Conservation (phyloP, 441 rosid genomes). For the Hypseocharis bilobata region DNA sequence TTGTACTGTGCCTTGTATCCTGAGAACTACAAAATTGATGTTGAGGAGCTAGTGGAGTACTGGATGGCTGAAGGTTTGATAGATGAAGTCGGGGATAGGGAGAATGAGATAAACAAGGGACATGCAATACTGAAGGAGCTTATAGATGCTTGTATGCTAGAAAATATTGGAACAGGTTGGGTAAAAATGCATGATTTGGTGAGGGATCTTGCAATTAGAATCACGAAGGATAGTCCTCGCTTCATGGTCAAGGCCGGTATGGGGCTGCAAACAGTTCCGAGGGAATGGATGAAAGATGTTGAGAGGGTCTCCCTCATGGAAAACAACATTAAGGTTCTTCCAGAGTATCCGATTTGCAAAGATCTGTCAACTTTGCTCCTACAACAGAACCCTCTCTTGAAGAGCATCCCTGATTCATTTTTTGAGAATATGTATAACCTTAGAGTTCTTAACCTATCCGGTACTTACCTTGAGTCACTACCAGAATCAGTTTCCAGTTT, state of each 20-base stretch:
- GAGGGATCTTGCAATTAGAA: slow-evolving; percentile 22
- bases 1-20: slow-evolving; percentile 24
- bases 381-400: slow-evolving; percentile 14
- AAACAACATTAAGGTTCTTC: slow-evolving; percentile 12
- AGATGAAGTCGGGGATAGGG: slow-evolving; percentile 1
- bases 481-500: slow-evolving; percentile 17
- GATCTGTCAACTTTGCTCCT: slow-evolving; percentile 15
- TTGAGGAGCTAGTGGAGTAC: slow-evolving; percentile 19
- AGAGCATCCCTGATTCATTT: slow-evolving; percentile 10
- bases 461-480: neutral
- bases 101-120: slow-evolving; percentile 5
- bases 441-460: slow-evolving; percentile 14
- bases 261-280: neutral
- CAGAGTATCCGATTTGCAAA: neutral
- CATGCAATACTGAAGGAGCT: slow-evolving; percentile 17
- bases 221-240: slow-evolving; percentile 4
- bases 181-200: slow-evolving; percentile 27
- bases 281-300: slow-evolving; percentile 8
- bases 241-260: slow-evolving; percentile 17
- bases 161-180: neutral
- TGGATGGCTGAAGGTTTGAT: slow-evolving; percentile 16
- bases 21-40: slow-evolving; percentile 3
- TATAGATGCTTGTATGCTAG: slow-evolving; percentile 21
- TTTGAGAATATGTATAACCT: slow-evolving; percentile 12
- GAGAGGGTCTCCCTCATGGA: slow-evolving; percentile 21